Percentiles rank a stretch among this genome's conserved stretches.
Evolutionary conservation across 2,329 filamentous ascomycete genomes (phyloP).

Genomic region (Paraphoma sp.): DNA sequence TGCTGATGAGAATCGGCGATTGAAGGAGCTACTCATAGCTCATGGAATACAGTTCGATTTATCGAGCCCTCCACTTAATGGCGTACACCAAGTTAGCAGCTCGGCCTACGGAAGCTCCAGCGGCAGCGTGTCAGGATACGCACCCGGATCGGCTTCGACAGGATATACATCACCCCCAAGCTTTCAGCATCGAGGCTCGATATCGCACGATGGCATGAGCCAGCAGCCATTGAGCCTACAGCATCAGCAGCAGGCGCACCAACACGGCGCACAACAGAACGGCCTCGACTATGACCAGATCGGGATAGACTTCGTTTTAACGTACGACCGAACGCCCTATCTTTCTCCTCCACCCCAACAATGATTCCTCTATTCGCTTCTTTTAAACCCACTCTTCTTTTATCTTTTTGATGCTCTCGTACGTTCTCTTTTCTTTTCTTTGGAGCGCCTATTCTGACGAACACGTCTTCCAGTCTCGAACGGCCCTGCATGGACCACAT

Average conservation of each 20-base stretch:
- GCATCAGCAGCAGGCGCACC: conserved; percentile 22
- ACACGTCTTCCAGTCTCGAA: conserved; percentile 70
- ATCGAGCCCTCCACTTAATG: conserved; percentile 42
- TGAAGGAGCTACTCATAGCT: conserved; percentile 67
- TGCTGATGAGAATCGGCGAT: conserved; percentile 77
- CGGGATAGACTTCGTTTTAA: conserved; percentile 89
- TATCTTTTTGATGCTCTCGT: conserved; percentile 24
- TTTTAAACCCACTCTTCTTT: conserved; percentile 24
- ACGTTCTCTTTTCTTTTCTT: conserved; percentile 32
- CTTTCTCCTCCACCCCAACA: conserved; percentile 50
- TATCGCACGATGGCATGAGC: conserved; percentile 36
- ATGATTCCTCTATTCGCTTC: conserved; percentile 28
- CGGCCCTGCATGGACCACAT: conserved; percentile 92
- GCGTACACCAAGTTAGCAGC: conserved; percentile 43
- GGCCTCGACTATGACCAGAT: conserved; percentile 78
- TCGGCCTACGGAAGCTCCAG: conserved; percentile 54
- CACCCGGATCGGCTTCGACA: conserved; percentile 52
- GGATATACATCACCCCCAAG: conserved; percentile 55
- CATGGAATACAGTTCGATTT: conserved; percentile 66
- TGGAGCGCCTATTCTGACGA: conserved; percentile 40
- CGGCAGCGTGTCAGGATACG: conserved; percentile 70
- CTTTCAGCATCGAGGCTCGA: conserved; percentile 37
- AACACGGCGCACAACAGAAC: conserved; percentile 38
- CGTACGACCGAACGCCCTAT: conserved; percentile 78
- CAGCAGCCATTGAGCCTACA: conserved; percentile 21